These are phyloP conservation scores for Malassezia vespertilionis DNA, from an alignment of 1,284 basidiomycete species.

Conservation along the genomic window DNA sequence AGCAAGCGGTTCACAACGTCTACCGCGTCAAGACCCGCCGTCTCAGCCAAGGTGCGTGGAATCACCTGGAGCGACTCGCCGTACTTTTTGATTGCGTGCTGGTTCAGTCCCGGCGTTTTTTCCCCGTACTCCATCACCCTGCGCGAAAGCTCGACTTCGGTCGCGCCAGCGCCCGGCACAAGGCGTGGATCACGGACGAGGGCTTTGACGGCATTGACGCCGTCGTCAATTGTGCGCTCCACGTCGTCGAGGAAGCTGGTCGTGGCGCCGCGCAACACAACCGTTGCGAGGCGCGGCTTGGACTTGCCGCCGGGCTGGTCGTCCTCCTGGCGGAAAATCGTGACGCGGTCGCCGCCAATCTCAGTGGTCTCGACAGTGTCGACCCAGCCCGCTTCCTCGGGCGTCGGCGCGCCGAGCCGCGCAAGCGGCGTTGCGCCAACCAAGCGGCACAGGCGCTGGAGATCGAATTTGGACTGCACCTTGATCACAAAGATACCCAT, in stretches of 20 bases:
- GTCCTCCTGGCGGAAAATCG: constrained; percentile 71
- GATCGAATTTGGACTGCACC: constrained; percentile 94
- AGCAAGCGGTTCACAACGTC: constrained; percentile 77
- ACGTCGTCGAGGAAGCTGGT: constrained; percentile 89
- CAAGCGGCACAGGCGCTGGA: constrained; percentile 83
- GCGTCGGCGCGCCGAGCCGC: constrained; percentile 83
- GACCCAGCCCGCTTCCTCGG: constrained; percentile 88
- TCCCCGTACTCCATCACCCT: constrained; percentile 75
- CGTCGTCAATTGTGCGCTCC: constrained; percentile 89
- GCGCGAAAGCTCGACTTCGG: constrained; percentile 79
- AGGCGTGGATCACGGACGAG: constrained; percentile 79
- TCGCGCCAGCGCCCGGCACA: constrained; percentile 86
- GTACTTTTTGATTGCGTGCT: constrained; percentile 87
- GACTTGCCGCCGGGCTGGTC: constrained; percentile 41
- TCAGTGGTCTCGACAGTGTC: constrained; percentile 92
- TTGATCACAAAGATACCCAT: constrained; percentile 89
- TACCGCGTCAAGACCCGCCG: constrained; percentile 86
- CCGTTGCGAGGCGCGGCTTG: constrained; percentile 42
- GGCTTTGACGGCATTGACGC: constrained; percentile 90
- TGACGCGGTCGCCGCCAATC: constrained; percentile 94
- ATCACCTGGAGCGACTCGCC: constrained; percentile 82
- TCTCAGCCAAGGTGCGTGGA: constrained; percentile 86
- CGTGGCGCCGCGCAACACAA: constrained; percentile 62
- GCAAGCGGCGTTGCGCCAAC: constrained; percentile 92
- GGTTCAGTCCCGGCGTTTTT: constrained; percentile 76